Base-by-base conservation (phyloP, 2,329 filamentous ascomycete genomes). In the Scytalidium lignicola region DNA sequence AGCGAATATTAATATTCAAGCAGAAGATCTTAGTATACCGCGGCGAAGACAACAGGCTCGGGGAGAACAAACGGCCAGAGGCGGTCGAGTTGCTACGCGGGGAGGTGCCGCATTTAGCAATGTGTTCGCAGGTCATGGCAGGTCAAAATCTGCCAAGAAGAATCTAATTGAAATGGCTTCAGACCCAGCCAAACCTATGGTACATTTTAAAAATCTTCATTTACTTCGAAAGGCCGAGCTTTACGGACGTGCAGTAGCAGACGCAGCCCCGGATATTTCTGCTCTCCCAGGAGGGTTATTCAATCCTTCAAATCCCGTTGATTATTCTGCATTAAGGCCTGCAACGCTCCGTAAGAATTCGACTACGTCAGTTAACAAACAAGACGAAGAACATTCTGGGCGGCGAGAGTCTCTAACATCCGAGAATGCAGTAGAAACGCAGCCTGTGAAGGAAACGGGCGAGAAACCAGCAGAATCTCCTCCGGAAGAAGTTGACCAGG, bases 111-210 rank as follows among this genome's bases (percentile, higher is more conserved):
- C 46, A 22, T 39, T 50, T 7, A 54, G 49, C 13, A 80, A 79
- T 50, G 68, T 79, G 1, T 79, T 79, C 43, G 53, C 61, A 6
- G 66, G 66, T 9, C 75, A 76, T 2, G 74, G 65, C 49, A 61
- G 55, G 21, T 62, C 57, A 23, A 74, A 69, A 52, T n/a, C 32
- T 9, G n/a, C 15, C 12, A 37, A 37, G 32, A 37, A 37, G n/a
- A 17, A 37, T 13, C n/a, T 37, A 63, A 48, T 8, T 15, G 12
- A 37, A n/a, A 9, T n/a, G 15, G 71, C 73, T 50, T 59, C 59
- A 13, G 71, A 80, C 58, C 56, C 70, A 8, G 66, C 56, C 2
- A 75, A 67, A 51, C 53, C 61, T 1, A 67, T 70, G 0, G 74
- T 69, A 42, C 51, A 70, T 9, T 74, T 79, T 40, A 60, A 48